phyloP scores from a whole-genome alignment of 805 yeast genomes.

The Ogataea populi-albae region DNA sequence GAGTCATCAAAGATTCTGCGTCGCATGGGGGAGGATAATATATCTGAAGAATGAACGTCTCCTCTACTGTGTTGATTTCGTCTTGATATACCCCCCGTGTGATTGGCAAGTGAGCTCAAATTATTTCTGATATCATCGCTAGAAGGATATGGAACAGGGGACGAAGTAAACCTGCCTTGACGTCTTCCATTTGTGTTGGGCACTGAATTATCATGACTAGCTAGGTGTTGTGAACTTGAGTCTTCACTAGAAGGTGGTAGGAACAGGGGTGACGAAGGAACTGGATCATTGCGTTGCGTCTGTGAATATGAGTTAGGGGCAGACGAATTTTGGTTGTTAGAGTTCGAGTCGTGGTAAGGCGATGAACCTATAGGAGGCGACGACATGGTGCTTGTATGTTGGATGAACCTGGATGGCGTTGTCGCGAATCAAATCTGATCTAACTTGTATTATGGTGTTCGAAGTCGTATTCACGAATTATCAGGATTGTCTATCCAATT shows the following conservation, averaged over 20 bases:
- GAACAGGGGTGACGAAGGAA: conserved; percentile 58
- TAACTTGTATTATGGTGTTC: background rate
- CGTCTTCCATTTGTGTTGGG: conserved; percentile 8
- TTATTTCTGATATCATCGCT: conserved; percentile 41
- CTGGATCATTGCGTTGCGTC: conserved; percentile 33
- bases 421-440: conserved; percentile 3
- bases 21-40: conserved; percentile 63
- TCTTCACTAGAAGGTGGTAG: conserved; percentile 45
- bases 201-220: conserved; percentile 2
- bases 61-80: conserved; percentile 62
- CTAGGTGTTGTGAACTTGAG: conserved; percentile 11
- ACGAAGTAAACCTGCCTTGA: conserved; percentile 32
- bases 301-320: conserved; percentile 38
- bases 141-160: conserved; percentile 51
- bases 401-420: conserved; percentile 1
- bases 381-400: no score
- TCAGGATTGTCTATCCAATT: no score
- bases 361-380: conserved; percentile 29
- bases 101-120: conserved; percentile 11
- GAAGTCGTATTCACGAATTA: no score
- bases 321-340: conserved; percentile 24
- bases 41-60: conserved; percentile 70
- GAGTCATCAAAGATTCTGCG: conserved; percentile 57
- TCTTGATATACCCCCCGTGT: conserved; percentile 25
- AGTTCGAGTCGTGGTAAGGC: conserved; percentile 22